These are phyloP conservation scores for Saccharomyces hybrid DNA, from an alignment of 1,139 yeast species.

Conservation along the genomic window DNA sequence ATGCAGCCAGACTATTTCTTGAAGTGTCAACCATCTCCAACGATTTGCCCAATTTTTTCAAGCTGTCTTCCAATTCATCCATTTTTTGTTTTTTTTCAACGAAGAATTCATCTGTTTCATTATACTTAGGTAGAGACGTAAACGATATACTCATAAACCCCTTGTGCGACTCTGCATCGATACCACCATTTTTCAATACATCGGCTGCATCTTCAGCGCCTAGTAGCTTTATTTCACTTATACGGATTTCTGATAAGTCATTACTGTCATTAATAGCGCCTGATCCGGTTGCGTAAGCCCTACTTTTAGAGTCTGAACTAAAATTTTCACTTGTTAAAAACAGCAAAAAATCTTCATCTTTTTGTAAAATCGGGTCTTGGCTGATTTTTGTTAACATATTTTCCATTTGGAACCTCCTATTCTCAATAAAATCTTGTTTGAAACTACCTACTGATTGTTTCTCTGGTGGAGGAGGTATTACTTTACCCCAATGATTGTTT, in stretches of 20 bases:
- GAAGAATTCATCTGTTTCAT: conserved; percentile 77
- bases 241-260: conserved; percentile 37
- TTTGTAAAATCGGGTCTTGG: conserved; percentile 46
- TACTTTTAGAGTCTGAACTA: conserved; percentile 51
- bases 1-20: conserved; percentile 64
- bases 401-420: conserved; percentile 79
- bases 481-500: conserved; percentile 78
- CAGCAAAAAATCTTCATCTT: conserved; percentile 68
- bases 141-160: conserved; percentile 31
- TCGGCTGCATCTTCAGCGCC: conserved; percentile 30
- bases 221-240: conserved; percentile 28
- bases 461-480: conserved; percentile 95
- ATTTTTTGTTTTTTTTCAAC: conserved; percentile 59
- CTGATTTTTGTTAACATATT: conserved; percentile 73
- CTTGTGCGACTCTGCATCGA: conserved; percentile 25
- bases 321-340: conserved; percentile 75
- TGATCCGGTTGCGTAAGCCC: conserved; percentile 52
- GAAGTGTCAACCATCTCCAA: conserved; percentile 65
- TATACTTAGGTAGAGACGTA: conserved; percentile 43
- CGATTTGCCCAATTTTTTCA: conserved; percentile 61
- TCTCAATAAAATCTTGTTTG: conserved; percentile 82
- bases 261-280: conserved; percentile 43
- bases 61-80: conserved; percentile 66
- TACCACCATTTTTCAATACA: conserved; percentile 28
- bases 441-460: conserved; percentile 89